Evolutionary conservation across 1,284 basidiomycete species (phyloP).

Genomic region (Moesziomyces sp.): DNA sequence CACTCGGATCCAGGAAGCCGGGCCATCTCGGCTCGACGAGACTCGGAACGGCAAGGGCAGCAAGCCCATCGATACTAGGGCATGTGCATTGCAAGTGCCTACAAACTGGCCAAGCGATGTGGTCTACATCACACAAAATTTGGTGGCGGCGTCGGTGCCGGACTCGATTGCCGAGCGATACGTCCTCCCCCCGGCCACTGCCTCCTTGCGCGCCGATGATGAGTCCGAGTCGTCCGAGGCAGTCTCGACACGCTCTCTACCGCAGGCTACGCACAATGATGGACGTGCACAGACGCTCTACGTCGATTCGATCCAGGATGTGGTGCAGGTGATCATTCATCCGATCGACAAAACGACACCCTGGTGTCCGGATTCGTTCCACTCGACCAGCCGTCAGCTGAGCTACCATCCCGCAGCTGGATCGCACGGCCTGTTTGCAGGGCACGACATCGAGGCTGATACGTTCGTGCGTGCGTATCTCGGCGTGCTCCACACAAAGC

Average conservation of each 20-base stretch:
- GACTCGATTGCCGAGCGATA: conserved; percentile 19
- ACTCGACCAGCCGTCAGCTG: conserved; percentile 33
- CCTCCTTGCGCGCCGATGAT: neutral
- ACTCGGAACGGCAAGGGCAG: no score
- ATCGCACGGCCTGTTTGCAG: conserved; percentile 83
- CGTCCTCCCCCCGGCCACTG: conserved; percentile 14
- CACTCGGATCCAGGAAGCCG: neutral
- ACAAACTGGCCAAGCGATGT: conserved; percentile 28
- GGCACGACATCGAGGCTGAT: conserved; percentile 75
- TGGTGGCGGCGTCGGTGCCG: conserved; percentile 22
- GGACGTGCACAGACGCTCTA: conserved; percentile 11
- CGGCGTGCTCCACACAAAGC: conserved; percentile 83
- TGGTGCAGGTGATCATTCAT: conserved; percentile 22
- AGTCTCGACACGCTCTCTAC: neutral
- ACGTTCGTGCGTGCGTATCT: conserved; percentile 82
- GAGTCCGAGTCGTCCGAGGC: neutral
- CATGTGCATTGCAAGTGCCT: conserved; percentile 10
- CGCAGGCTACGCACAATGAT: conserved; percentile 31
- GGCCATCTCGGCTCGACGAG: neutral
- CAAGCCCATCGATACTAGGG: no score
- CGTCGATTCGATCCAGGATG: conserved; percentile 12
- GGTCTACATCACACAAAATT: conserved; percentile 34
- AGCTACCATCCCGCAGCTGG: conserved; percentile 79
- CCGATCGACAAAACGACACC: conserved; percentile 16
- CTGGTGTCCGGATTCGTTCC: conserved; percentile 26